phyloP scores from a whole-genome alignment of 2,329 filamentous ascomycete genomes.

The Ceratocystis diversiconidia region DNA sequence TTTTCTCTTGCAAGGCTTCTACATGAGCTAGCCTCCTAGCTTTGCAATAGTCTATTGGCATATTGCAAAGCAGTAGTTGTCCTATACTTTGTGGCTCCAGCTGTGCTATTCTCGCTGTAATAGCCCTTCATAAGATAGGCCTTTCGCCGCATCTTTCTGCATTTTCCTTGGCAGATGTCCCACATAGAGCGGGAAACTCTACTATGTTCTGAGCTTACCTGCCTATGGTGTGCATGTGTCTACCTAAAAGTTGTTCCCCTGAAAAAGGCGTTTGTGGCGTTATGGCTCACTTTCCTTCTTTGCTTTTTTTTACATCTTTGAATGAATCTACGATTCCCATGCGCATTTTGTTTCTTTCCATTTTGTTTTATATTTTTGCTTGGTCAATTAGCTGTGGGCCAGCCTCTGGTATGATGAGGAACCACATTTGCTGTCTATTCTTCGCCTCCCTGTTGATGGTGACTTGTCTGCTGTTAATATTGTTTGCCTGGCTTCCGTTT shows the following conservation, averaged over 20 bases:
- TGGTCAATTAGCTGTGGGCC: not conserved
- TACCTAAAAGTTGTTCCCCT: slow-evolving; percentile 5
- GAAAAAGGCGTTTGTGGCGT: slow-evolving; percentile 8
- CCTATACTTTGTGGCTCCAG: not conserved
- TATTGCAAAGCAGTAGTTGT: not conserved
- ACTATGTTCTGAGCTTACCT: not conserved
- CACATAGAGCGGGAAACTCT: not conserved
- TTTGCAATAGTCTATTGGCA: not conserved
- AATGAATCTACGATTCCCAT: slow-evolving; percentile 1
- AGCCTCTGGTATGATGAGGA: slow-evolving; percentile 8
- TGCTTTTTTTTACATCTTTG: not conserved
- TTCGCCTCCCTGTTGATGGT: not conserved
- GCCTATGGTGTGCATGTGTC: not conserved
- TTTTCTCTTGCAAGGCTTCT: not conserved
- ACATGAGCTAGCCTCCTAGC: not conserved
- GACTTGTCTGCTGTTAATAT: not conserved
- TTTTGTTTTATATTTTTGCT: not conserved
- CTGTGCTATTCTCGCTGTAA: not conserved
- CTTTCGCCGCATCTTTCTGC: not conserved
- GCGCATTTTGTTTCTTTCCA: not conserved
- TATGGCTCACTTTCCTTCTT: not conserved
- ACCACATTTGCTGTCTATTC: not conserved
- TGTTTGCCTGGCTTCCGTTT: not conserved
- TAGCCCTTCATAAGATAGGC: not conserved
- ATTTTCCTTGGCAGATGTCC: not conserved